Conservation (phyloP, 2,329 filamentous ascomycete species). For the Pseudodiploospora longispora region DNA sequence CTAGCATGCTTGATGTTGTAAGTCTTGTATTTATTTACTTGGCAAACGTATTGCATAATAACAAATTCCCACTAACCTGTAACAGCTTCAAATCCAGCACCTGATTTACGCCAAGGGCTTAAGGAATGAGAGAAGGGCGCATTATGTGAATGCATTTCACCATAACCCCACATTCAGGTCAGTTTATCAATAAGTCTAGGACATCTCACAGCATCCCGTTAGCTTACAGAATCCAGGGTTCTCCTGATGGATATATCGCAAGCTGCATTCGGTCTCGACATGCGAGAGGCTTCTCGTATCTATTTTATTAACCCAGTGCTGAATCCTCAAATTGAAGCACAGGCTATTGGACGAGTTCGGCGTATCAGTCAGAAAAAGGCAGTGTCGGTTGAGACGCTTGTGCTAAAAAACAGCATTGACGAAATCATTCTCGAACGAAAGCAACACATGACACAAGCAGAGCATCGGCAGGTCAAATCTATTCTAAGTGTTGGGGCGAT, state of each 20-base stretch:
- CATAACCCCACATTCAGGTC: constrained; percentile 53
- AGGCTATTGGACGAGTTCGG: constrained; percentile 84
- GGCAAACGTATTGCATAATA: constrained; percentile 1
- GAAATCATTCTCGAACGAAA: constrained; percentile 72
- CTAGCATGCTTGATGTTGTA: constrained; percentile 68
- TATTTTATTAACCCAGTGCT: constrained; percentile 87
- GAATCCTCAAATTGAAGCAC: constrained; percentile 75
- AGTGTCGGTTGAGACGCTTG: constrained; percentile 79
- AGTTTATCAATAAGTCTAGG: background rate
- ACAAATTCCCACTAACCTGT: background rate
- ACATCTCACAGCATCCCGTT: too few species aligned
- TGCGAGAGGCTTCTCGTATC: constrained; percentile 73
- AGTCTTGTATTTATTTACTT: constrained; percentile 14
- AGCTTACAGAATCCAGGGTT: constrained; percentile 39
- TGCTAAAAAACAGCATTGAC: constrained; percentile 73
- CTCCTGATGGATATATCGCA: constrained; percentile 87
- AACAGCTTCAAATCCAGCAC: constrained; percentile 47
- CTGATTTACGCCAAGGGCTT: constrained; percentile 62
- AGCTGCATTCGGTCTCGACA: constrained; percentile 80
- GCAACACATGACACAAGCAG: constrained; percentile 63
- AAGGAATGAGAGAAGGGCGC: constrained; percentile 52
- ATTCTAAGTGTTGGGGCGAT: constrained; percentile 51
- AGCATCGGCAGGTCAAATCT: constrained; percentile 46
- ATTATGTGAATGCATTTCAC: constrained; percentile 76
- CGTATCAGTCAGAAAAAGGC: constrained; percentile 74